Evolutionary conservation across 192 early-diverging fungal species (phyloP).

Genomic region (Physocladia obscura): DNA sequence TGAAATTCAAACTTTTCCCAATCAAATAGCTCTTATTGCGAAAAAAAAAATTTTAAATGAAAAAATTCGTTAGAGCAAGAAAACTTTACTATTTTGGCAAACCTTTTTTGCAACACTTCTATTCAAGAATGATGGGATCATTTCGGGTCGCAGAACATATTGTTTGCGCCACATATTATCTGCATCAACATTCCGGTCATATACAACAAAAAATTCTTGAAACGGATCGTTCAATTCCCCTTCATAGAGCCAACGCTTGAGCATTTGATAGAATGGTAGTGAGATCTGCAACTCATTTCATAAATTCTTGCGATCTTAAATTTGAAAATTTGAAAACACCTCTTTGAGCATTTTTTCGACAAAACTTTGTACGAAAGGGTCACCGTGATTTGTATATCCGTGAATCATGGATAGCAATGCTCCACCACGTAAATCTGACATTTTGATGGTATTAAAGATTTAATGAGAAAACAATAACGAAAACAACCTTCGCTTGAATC

Average conservation of each 20-base stretch:
- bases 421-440: conserved; percentile 62
- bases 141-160: conserved; percentile 72
- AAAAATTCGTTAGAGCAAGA: neutral
- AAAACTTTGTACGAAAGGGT: conserved; percentile 82
- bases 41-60: neutral
- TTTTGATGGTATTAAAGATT: neutral
- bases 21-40: conserved; percentile 70
- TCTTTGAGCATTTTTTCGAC: conserved; percentile 72
- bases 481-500: conserved; percentile 45
- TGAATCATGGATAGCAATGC: conserved; percentile 74
- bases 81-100: neutral
- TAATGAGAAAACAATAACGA: neutral
- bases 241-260: conserved; percentile 88
- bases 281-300: conserved; percentile 61
- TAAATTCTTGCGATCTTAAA: too few species aligned
- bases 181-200: conserved; percentile 49
- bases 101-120: conserved; percentile 78
- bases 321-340: conserved; percentile 33
- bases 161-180: conserved; percentile 82
- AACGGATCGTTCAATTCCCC: conserved; percentile 92
- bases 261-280: conserved; percentile 86
- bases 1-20: conserved; percentile 84
- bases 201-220: conserved; percentile 86
- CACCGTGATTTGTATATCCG: conserved; percentile 84
- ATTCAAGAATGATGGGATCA: conserved; percentile 86